Evolutionary conservation across 2,329 filamentous ascomycete species (phyloP).

Genomic region (Diplocarpon mali): DNA sequence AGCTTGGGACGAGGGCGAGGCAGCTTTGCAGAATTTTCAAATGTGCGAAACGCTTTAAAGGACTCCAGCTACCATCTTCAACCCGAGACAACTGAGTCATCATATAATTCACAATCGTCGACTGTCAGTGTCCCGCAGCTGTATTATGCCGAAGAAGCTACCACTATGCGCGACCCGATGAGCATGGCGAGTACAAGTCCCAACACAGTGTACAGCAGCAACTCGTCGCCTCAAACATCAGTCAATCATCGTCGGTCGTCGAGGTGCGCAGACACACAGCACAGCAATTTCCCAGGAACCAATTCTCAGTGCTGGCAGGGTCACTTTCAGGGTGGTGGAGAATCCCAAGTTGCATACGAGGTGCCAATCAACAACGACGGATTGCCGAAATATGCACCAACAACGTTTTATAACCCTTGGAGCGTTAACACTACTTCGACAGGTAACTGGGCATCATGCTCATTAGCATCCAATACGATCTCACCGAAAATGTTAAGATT

Average conservation of each 20-base stretch:
- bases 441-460: slow-evolving; percentile 9
- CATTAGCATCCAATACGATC: slow-evolving; percentile 14
- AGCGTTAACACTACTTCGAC: not conserved
- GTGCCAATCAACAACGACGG: slow-evolving; percentile 10
- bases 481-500: slow-evolving; percentile 20
- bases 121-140: too few species aligned
- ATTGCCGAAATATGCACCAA: slow-evolving; percentile 10
- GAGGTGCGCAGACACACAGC: not conserved
- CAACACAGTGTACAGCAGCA: slow-evolving; percentile 10
- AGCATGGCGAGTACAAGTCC: slow-evolving; percentile 9
- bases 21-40: slow-evolving; percentile 19
- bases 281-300: not conserved
- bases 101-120: slow-evolving; percentile 5
- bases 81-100: slow-evolving; percentile 1
- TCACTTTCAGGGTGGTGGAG: not conserved
- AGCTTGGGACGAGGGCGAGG: slow-evolving; percentile 10
- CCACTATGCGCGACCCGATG: slow-evolving; percentile 4
- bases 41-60: slow-evolving; percentile 10
- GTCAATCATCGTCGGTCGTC: slow-evolving; percentile 2
- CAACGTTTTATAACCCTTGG: slow-evolving; percentile 10
- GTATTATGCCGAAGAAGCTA: too few species aligned
- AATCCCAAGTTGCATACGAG: slow-evolving; percentile 5
- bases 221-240: slow-evolving; percentile 9
- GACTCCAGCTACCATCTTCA: slow-evolving; percentile 6
- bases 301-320: slow-evolving; percentile 11